Evolutionary conservation across 495 filamentous ascomycete genomes (phyloP).

Genomic region (Annulohypoxylon moriforme): DNA sequence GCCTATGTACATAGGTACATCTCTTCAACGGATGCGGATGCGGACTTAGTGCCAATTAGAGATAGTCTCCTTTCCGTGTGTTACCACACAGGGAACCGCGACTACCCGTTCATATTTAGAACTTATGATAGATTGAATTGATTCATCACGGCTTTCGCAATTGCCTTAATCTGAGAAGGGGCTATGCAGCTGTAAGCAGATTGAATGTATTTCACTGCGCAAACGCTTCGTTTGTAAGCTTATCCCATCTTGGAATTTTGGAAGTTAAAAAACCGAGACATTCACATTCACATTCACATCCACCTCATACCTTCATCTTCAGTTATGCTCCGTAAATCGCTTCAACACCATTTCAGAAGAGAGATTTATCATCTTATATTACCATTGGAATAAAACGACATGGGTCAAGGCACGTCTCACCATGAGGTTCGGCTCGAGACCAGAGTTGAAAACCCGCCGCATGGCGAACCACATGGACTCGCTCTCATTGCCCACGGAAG

Average conservation of each 20-base stretch:
- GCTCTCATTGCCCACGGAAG: slow-evolving; percentile 40
- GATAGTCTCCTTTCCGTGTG: no score
- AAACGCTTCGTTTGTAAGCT: background rate
- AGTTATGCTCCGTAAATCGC: background rate
- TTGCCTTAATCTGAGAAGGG: background rate
- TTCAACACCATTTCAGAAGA: no score
- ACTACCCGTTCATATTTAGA: background rate
- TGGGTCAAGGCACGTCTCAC: slow-evolving; percentile 38
- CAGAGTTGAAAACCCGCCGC: slow-evolving; percentile 37
- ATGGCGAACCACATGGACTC: slow-evolving; percentile 33
- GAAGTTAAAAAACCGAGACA: no score
- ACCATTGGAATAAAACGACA: background rate
- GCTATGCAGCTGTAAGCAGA: background rate
- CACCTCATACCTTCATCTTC: background rate
- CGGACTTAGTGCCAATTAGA: no score
- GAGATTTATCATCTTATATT: background rate
- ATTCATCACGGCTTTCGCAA: background rate
- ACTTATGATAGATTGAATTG: no score
- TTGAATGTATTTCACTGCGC: background rate
- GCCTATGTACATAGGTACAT: background rate
- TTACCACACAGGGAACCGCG: background rate
- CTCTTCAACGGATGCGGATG: background rate
- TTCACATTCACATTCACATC: background rate
- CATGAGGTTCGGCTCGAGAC: slow-evolving; percentile 39
- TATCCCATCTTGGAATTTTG: background rate